Base-by-base conservation (phyloP, 345 rosid species). In the Citrus reticulata region DNA sequence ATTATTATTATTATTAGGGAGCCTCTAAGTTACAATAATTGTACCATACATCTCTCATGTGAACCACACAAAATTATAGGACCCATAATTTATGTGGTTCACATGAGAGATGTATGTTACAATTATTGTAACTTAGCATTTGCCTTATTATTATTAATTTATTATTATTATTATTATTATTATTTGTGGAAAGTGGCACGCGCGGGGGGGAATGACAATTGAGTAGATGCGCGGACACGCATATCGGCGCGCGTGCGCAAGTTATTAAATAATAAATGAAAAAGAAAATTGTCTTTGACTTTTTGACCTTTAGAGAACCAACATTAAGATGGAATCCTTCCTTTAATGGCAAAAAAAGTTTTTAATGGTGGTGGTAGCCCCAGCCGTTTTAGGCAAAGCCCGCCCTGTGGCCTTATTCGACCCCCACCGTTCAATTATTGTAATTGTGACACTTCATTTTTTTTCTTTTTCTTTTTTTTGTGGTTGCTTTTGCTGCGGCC, bases 321-420 rank as follows among this genome's bases (percentile, higher is more conserved):
- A 30, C 58, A 40, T 20, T 1, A 29, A 64, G 70, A 74, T 0
- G 29, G 87, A 85, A 85, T 85, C 85, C 82, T 86, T 85, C 88
- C 88, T 35, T 84, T 77, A 76, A 80, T 79, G 83, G 87, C 10
- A 35, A 34, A 70, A 80, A 61, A 35, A 0, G 9, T 25, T 29
- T 51, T 37, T 54, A 40, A 55, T 51, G 63, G 16, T 16, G 72
- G 60, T 51, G 62, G 7, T 51, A 16, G 7, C 57, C 57, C 17
- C 57, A 17, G 51, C 51, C 51, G 4, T 4, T 17, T 54, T 54
- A 54, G 58, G 5, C 22, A 54, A 51, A 17, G 20, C 7, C 22
- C 63, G 68, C 9, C 34, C n/a, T n/a, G 1, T 3, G 5, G 51
- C 51, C 5, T 46, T 13, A 32, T 32, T 32, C 9, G 1, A 4